phyloP scores from a whole-genome alignment of 805 yeast species.

The Helenozyma rhizophorensis region DNA sequence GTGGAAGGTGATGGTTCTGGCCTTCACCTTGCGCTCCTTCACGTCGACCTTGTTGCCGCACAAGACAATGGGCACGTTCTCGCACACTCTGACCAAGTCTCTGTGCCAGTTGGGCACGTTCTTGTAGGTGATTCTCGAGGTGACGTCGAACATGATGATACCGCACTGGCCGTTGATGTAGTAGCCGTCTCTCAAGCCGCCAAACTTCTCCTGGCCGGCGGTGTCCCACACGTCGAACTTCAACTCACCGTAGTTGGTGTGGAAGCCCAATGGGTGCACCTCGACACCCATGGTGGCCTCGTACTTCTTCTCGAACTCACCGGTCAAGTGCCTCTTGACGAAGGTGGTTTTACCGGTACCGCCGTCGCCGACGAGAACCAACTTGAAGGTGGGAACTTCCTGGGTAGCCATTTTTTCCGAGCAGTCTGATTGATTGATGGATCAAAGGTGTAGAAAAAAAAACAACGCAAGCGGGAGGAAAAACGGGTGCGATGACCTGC shows the following conservation, averaged over 20 bases:
- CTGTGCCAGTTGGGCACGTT: slow-evolving; percentile 99
- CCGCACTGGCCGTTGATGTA: slow-evolving; percentile 99
- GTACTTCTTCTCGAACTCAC: slow-evolving; percentile 98
- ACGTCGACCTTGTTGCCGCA: slow-evolving; percentile 99
- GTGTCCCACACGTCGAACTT: slow-evolving; percentile 99
- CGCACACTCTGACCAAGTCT: slow-evolving; percentile 99
- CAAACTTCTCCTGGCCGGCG: slow-evolving; percentile 99
- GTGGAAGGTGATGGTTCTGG: slow-evolving; percentile 99
- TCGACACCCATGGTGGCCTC: slow-evolving; percentile 99
- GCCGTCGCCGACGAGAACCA: slow-evolving; percentile 99
- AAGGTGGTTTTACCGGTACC: slow-evolving; percentile 99
- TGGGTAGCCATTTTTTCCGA: slow-evolving; percentile 46
- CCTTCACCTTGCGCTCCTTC: slow-evolving; percentile 99
- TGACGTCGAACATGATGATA: slow-evolving; percentile 99
- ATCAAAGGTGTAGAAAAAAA: slow-evolving; percentile 7
- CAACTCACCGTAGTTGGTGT: slow-evolving; percentile 97
- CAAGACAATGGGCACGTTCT: slow-evolving; percentile 97
- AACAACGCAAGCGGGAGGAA: slow-evolving; percentile 7
- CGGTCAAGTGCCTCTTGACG: slow-evolving; percentile 98
- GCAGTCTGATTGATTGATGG: slow-evolving; percentile 2
- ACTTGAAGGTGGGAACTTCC: slow-evolving; percentile 94
- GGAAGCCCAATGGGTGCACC: slow-evolving; percentile 97
- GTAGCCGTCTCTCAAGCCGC: slow-evolving; percentile 99
- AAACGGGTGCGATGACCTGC: slow-evolving; percentile 14
- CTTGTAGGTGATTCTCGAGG: slow-evolving; percentile 98